Evolutionary conservation across 2,329 filamentous ascomycete species (phyloP), one percentile per base, ranked within the genome.

Genomic region (Cladophialophora carrionii): DNA sequence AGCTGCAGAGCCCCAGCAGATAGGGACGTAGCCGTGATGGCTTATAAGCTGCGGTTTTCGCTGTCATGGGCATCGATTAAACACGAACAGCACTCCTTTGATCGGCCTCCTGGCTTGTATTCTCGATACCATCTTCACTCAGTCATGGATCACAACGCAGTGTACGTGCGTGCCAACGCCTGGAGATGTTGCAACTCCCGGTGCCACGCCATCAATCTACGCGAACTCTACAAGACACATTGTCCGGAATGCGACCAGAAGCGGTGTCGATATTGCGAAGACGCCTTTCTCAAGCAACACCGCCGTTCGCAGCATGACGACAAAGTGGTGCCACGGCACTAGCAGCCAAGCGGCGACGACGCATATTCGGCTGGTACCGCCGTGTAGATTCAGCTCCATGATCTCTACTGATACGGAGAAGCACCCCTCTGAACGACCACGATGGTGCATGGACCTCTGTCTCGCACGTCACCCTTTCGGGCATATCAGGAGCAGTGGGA

Each of bases 211-310:
- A 20, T 51, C 22, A 51, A 51, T 20, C 20, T 51, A 1, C 48
- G 48, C 48, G 22, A 51, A 29, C 24, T 24, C 22, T 14, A 51
- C 48, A 51, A 51, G 24, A 51, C 48, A 24, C 22, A 51, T 26
- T 51, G 48, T 51, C 48, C 48, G 22, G 48, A 51, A 51, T 51
- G 48, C 48, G 22, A 51, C 9, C 48, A 51, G 22, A 51, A 17
- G 20, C 48, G 48, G 48, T 51, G 48, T 20, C 9, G 9, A 12
- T 7, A 17, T 51, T 51, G 48, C 48, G 12, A 51, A 26, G 48
- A 51, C 22, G 22, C 3, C 48, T 51, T 24, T 20, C 48, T 51
- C 48, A 51, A 51, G 22, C 48, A 51, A 14, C 4, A 17, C 9
- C 20, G 48, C 22, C 48, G 24, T 51, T 26, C 48, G 22, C 20